A percentile compares a stretch with the other conserved stretches of the same genome.
Conservation (phyloP, 106 monocot genomes). For the Iris macrosiphon region DNA sequence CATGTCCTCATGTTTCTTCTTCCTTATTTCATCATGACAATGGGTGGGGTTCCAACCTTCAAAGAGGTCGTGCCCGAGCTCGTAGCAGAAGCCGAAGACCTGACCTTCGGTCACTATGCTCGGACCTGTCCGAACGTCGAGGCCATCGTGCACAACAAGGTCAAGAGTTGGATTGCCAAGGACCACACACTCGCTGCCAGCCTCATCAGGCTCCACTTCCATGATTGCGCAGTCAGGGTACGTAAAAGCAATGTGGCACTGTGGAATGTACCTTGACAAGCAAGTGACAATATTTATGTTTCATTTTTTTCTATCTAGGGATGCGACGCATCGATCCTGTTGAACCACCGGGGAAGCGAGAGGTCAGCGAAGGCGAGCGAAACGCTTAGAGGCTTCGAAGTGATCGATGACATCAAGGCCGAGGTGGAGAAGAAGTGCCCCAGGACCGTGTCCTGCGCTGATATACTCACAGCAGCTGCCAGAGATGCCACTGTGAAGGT, state of each 20-base stretch:
- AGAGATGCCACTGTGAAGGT: constrained; percentile 47
- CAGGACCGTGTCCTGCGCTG: constrained; percentile 58
- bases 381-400: constrained; percentile 60
- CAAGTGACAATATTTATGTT: too few relatives aligned
- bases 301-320: constrained; percentile 27
- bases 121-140: constrained; percentile 52
- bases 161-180: constrained; percentile 31
- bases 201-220: constrained; percentile 54
- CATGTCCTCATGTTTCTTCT: constrained; percentile 7
- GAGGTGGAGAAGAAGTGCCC: constrained; percentile 54
- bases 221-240: constrained; percentile 66
- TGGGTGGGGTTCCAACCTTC: neutral
- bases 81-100: constrained; percentile 14
- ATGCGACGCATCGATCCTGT: constrained; percentile 48
- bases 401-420: constrained; percentile 54
- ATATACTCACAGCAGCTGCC: constrained; percentile 52
- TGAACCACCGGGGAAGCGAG: constrained; percentile 39
- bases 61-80: neutral
- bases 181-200: constrained; percentile 44
- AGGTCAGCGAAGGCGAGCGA: constrained; percentile 32
- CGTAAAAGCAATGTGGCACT: too few relatives aligned
- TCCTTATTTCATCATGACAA: constrained; percentile 7
- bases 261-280: too few relatives aligned
- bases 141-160: constrained; percentile 37
- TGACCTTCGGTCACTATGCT: constrained; percentile 32